Base-by-base conservation (phyloP, 495 filamentous ascomycete species). In the Letharia lupina region DNA sequence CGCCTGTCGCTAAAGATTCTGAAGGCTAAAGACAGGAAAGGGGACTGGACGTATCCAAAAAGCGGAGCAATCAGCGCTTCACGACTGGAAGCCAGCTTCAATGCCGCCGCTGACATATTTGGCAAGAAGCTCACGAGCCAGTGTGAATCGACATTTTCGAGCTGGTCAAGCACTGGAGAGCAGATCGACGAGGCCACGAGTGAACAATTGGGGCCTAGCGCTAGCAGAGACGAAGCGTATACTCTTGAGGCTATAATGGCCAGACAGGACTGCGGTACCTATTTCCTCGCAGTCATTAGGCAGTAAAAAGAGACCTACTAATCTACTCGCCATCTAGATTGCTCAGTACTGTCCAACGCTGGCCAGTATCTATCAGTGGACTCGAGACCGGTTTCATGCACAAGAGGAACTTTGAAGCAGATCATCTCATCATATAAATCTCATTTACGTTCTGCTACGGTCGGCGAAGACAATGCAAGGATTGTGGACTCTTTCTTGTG, bases 301-400 rank as follows among this genome's bases (percentile, higher is more conserved):
- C 13, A 41, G n/a, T 6, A 47, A 33, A 54, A 35, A 28, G 23
- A 52, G 39, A 16, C 2, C 18, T 23, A 35, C 58, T 62, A 9
- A 44, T n/a, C 31, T 1, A 16, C 15, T 54, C 15, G 4, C 37
- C 9, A 42, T 62, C 8, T 37, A 66, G 82, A 88, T 58, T 65
- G 75, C 20, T 75, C 79, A 7, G 88, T 85, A 47, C 73, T 89
- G 61, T 80, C 75, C 62, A 79, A 80, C 67, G 74, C 79, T 60
- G 86, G 89, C 3, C 77, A 86, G 52, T 89, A 86, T 73, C 65
- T 96, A 18, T 93, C 86, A 15, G 79, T 98, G 0, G 93, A 97
- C 73, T 85, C 82, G 7, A 81, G 94, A 52, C 90, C 91, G 3
- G 74, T 98, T 10, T 87, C 88, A 41, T 75, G 82, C 37, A 72